A percentile compares a stretch with the other conserved stretches of the same genome.
Evolutionary conservation across 768 basidiomycete species (phyloP).

Genomic region (Lactarius indigo): DNA sequence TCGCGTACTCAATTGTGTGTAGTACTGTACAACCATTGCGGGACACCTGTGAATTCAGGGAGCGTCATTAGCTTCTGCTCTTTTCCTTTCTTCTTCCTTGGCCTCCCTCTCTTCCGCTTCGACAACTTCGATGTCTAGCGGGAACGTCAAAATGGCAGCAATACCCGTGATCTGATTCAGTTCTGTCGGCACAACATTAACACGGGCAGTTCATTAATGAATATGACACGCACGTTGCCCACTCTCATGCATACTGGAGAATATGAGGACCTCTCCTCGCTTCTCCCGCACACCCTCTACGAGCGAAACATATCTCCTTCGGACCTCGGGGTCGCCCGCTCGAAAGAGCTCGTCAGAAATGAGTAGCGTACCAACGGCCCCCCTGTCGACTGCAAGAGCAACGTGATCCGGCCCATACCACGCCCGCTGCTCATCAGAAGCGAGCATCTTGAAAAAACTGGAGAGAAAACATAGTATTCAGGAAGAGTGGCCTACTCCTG

Average conservation of each 20-base stretch:
- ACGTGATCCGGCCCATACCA: conserved; percentile 99
- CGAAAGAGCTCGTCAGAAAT: conserved; percentile 96
- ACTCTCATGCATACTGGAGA: conserved; percentile 99
- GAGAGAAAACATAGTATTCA: conserved; percentile 1
- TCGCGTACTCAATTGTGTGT: background rate
- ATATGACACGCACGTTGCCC: conserved; percentile 78
- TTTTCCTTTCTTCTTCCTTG: conserved; percentile 40
- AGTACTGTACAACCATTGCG: background rate
- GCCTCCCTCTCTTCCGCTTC: conserved; percentile 88
- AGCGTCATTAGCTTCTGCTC: conserved; percentile 8
- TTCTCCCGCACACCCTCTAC: conserved; percentile 87
- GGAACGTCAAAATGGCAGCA: conserved; percentile 94
- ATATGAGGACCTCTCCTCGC: conserved; percentile 92
- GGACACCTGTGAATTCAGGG: background rate
- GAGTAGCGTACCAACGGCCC: conserved; percentile 89
- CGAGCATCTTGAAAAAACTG: conserved; percentile 98
- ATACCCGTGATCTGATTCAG: conserved; percentile 94
- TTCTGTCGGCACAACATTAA: conserved; percentile 46
- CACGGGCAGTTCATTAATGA: background rate
- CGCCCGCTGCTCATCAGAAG: conserved; percentile 88
- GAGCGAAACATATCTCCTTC: conserved; percentile 82
- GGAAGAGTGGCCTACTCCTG: background rate
- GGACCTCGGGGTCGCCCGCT: conserved; percentile 69
- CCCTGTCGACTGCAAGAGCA: conserved; percentile 82
- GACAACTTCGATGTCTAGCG: conserved; percentile 91